A percentile compares a stretch with the other conserved stretches of the same genome.
These are phyloP conservation scores for Lojkania enalia DNA, from an alignment of 2,329 filamentous ascomycete genomes.

Conservation along the genomic window DNA sequence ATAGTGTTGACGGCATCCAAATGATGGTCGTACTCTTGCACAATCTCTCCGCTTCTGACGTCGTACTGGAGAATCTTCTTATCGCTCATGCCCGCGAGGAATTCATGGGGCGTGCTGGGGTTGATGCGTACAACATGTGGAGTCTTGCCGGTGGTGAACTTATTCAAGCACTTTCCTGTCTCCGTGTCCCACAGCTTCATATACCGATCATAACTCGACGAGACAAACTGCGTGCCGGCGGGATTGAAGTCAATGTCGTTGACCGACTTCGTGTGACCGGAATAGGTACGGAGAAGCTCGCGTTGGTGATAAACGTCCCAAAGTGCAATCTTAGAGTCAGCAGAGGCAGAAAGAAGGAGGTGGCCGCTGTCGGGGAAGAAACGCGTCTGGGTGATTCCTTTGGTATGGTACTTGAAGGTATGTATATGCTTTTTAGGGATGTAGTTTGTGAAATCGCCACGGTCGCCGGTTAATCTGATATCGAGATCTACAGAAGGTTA, in stretches of 20 bases:
- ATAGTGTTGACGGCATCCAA: slow-evolving; percentile 97
- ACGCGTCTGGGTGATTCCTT: slow-evolving; percentile 83
- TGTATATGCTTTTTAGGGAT: slow-evolving; percentile 93
- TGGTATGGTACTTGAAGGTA: slow-evolving; percentile 82
- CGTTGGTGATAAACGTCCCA: slow-evolving; percentile 92
- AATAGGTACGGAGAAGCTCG: slow-evolving; percentile 87
- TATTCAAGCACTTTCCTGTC: slow-evolving; percentile 82
- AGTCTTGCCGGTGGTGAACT: slow-evolving; percentile 92
- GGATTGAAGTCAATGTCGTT: slow-evolving; percentile 88
- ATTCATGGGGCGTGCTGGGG: slow-evolving; percentile 81
- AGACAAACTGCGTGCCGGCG: slow-evolving; percentile 82
- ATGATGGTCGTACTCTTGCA: slow-evolving; percentile 98
- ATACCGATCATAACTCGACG: slow-evolving; percentile 88
- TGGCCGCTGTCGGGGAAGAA: slow-evolving; percentile 91
- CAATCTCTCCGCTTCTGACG: slow-evolving; percentile 76
- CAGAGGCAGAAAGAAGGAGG: slow-evolving; percentile 83
- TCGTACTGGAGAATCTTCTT: slow-evolving; percentile 99
- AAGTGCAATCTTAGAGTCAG: slow-evolving; percentile 88
- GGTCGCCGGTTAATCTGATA: slow-evolving; percentile 69
- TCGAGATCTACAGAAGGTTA: slow-evolving; percentile 36
- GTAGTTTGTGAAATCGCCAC: slow-evolving; percentile 81
- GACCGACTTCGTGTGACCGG: slow-evolving; percentile 85
- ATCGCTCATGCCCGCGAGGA: slow-evolving; percentile 94
- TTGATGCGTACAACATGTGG: slow-evolving; percentile 96
- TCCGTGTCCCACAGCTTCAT: slow-evolving; percentile 99